Conservation (phyloP, 306 rosid species). For the Trichosanthes truncata region DNA sequence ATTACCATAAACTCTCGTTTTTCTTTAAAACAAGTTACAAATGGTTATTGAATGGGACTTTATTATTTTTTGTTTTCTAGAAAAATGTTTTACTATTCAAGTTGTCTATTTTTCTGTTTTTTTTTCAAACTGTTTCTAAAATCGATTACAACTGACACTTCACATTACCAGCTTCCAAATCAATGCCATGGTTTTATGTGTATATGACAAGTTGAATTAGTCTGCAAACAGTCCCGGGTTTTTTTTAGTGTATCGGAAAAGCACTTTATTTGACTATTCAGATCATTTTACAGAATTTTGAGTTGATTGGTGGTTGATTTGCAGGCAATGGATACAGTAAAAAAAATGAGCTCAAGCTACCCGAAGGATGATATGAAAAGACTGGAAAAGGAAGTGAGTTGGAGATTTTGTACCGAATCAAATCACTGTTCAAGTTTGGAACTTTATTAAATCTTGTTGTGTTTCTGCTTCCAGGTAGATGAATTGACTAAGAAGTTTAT, state of each 20-base stretch:
- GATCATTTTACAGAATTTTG: background rate
- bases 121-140: background rate
- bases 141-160: background rate
- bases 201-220: background rate
- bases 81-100: background rate
- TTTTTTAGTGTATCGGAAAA: background rate
- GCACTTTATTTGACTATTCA: background rate
- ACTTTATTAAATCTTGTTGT: background rate
- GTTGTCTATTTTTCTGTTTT: background rate
- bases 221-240: too few relatives aligned
- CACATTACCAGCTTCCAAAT: background rate
- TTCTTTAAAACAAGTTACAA: background rate
- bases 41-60: background rate
- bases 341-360: conserved; percentile 55
- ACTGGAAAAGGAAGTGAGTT: conserved; percentile 86
- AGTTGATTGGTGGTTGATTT: conserved; percentile 14
- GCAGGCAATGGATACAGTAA: conserved; percentile 82
- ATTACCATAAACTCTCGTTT: background rate
- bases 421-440: background rate
- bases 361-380: conserved; percentile 83
- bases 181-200: background rate
- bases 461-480: conserved; percentile 44
- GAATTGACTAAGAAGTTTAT: conserved; percentile 75
- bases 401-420: background rate
- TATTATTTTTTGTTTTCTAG: background rate